phyloP scores from a whole-genome alignment of 2,329 filamentous ascomycete species.

The Penicillium sp. region DNA sequence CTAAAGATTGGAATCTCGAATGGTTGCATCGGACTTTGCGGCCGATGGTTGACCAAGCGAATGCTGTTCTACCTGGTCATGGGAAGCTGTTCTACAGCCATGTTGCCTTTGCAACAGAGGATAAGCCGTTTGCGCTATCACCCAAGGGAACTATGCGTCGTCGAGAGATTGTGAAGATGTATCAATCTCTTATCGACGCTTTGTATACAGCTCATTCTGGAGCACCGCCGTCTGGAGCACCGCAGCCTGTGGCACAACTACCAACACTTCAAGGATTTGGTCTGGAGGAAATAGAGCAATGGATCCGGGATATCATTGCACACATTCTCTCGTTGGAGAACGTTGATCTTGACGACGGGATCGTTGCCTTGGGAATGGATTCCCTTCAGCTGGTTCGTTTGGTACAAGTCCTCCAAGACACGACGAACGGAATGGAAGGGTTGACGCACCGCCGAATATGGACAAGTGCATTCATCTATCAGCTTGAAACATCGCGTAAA shows the following conservation, averaged over 20 bases:
- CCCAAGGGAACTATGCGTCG: background rate
- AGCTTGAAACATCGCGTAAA: background rate
- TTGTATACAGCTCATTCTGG: background rate
- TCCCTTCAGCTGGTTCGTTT: background rate
- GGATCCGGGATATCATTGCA: background rate
- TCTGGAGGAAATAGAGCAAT: background rate
- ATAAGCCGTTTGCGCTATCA: background rate
- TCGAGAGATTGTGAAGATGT: background rate
- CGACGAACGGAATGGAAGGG: background rate
- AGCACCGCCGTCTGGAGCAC: background rate
- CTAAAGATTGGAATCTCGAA: background rate
- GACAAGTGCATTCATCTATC: background rate
- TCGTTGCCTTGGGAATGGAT: background rate
- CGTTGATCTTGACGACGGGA: background rate
- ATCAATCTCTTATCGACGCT: background rate
- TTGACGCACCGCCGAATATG: background rate
- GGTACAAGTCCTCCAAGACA: background rate
- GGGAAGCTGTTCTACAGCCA: background rate
- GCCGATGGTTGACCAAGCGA: background rate
- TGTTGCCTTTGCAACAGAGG: background rate
- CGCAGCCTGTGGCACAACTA: background rate
- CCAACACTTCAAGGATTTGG: background rate
- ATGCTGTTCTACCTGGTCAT: background rate
- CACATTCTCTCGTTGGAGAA: background rate
- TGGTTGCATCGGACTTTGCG: background rate